Base-by-base conservation (phyloP, 176 grass and related monocot species). In the Oryza nivara region DNA sequence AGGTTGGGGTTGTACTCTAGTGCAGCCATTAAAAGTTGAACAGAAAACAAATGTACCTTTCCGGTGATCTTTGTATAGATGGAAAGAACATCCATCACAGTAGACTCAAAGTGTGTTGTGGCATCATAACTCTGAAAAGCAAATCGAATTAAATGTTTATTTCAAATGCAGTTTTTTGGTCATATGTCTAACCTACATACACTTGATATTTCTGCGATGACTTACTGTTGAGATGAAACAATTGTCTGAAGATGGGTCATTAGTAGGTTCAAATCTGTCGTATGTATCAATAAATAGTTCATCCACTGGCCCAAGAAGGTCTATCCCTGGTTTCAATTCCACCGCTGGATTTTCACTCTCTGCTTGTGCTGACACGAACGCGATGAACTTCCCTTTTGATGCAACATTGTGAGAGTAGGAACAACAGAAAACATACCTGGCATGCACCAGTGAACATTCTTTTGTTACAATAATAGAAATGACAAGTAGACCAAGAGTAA, bases 41-140 rank as follows among this genome's bases (percentile, higher is more conserved):
- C 17, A 65, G 7, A 75, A 28, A 52, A 67, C 30, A 14, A 85
- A 67, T 26, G 54, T 98, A 98, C 96, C 96, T 98, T 98, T 75
- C 87, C 96, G 0, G 96, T 98, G 67, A 98, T 95, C 44, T 64
- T 86, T 30, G 87, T 95, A 77, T 98, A 98, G 36, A 95, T 87
- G 23, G 83, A 73, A 72, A 98, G 92, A n/a, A 95, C 96, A 86
- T 98, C 96, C 72, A 75, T 77, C 60, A 98, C 96, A 41, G 96
- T 98, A 36, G 96, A 93, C 73, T 98, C 96, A 66, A 98, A 98
- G 77, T 98, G 96, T 77, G 93, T 98, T 23, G 92, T 98, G 40
- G 96, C 86, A 87, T 98, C 96, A 70, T 98, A 98, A 80, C 91
- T 98, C 91, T 98, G 91, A 67, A 90, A 73, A 70, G 25, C 2